Percentiles rank a stretch among this genome's conserved stretches.
Conservation (phyloP, 768 basidiomycete species). For the Lepiota brunneoincarnata region DNA sequence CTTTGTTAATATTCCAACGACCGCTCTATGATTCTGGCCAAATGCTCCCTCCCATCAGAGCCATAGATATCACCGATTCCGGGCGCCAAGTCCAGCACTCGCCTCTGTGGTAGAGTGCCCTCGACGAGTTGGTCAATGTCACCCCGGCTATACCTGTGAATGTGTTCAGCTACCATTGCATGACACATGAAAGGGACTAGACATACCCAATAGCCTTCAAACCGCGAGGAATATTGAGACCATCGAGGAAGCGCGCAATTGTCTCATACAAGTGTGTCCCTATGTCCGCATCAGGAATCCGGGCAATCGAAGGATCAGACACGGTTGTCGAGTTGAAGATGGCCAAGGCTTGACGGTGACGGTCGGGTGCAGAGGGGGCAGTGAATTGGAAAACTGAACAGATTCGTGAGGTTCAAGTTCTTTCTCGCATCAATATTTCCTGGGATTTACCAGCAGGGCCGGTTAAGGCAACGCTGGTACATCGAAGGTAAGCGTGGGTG, state of each 20-base stretch:
- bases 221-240: slow-evolving; percentile 82
- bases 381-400: slow-evolving; percentile 87
- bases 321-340: slow-evolving; percentile 70
- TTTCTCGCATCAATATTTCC: slow-evolving; percentile 3
- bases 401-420: neutral
- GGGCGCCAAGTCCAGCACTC: slow-evolving; percentile 92
- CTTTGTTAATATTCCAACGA: slow-evolving; percentile 70
- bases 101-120: slow-evolving; percentile 88
- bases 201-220: slow-evolving; percentile 71
- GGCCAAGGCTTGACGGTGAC: slow-evolving; percentile 85
- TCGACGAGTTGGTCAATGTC: slow-evolving; percentile 80
- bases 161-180: neutral
- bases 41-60: slow-evolving; percentile 79
- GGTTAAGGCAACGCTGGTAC: slow-evolving; percentile 72
- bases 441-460: slow-evolving; percentile 69
- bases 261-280: slow-evolving; percentile 80
- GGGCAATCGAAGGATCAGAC: slow-evolving; percentile 67
- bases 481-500: neutral
- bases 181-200: neutral
- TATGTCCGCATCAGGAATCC: slow-evolving; percentile 76
- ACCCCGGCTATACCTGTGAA: slow-evolving; percentile 51
- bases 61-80: slow-evolving; percentile 81
- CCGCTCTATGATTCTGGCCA: slow-evolving; percentile 76
- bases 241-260: slow-evolving; percentile 85
- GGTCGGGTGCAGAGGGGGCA: slow-evolving; percentile 87